Base-by-base conservation (phyloP, 495 filamentous ascomycete species). In the Penicillium soppii region DNA sequence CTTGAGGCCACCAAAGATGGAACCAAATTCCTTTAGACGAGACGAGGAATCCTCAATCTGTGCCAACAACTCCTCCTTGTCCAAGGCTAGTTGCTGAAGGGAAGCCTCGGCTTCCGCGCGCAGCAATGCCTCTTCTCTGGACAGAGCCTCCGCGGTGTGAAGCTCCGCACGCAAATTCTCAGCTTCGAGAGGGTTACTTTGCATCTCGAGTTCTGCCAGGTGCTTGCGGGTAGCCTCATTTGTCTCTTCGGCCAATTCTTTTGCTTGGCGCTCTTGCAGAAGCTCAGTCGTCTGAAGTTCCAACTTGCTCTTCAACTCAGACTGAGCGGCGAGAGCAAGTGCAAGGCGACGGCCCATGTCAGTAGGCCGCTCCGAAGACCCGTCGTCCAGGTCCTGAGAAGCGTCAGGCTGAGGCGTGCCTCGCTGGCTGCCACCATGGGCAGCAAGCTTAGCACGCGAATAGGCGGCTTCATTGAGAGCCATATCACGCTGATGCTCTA, bases 401-500 rank as follows among this genome's bases (percentile, higher is more conserved):
- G 64, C 71, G 51, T 91, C 90, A 0, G 82, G 81, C 55, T 87
- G 85, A 7, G 88, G 85, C 2, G 88, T 87, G 45, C 86, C 83
- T 16, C 75, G 74, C 50, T 84, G 80, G 51, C 87, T 90, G 15
- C 87, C 85, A 44, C 82, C 80, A 52, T 90, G 88, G 2, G 91
- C 91, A 32, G 91, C 94, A 15, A 96, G 76, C 60, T 90, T 95
- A 6, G 95, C 89, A 61, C 95, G 95, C 19, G 91, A 90, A 73
- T 97, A 97, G 1, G 91, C 88, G 0, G 95, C 94, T 68, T 97
- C 95, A 53, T 83, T 86, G 33, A 99, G 81, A 15, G 94, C 94
- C 16, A 87, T 84, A 70, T 99, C 95, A 42, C 95, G 77, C 67
- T 97, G 92, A 52, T 88, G 90, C 66, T 97, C 94, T 7, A 94